phyloP scores from a whole-genome alignment of 1,284 basidiomycete genomes.

The Ceratorhiza oryzae-sativae region DNA sequence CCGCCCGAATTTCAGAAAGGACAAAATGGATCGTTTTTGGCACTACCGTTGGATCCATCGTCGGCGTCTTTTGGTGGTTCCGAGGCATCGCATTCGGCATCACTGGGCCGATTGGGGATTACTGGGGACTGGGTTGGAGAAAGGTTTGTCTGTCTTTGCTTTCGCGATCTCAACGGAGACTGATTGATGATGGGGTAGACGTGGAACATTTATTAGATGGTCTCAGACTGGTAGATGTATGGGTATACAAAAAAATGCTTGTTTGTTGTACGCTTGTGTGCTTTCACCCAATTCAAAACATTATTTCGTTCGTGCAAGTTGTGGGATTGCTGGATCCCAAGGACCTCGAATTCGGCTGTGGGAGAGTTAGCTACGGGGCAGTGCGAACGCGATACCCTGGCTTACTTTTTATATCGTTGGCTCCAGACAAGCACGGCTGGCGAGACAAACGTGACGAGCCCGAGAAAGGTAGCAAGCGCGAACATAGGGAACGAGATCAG shows the following conservation, averaged over 20 bases:
- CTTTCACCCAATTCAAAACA: conserved; percentile 13
- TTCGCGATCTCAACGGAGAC: neutral
- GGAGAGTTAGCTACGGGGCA: conserved; percentile 46
- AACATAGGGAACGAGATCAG: conserved; percentile 62
- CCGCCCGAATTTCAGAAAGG: conserved; percentile 64
- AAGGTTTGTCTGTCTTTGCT: conserved; percentile 60
- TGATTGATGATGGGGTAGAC: conserved; percentile 8
- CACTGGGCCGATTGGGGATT: conserved; percentile 78
- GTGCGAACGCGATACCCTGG: conserved; percentile 40
- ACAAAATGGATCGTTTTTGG: conserved; percentile 80
- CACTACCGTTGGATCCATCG: conserved; percentile 63
- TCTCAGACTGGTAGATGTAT: neutral
- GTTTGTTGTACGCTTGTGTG: neutral
- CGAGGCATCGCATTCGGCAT: conserved; percentile 88
- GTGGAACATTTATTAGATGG: conserved; percentile 41
- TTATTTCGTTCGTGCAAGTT: conserved; percentile 17
- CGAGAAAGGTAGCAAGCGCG: conserved; percentile 60
- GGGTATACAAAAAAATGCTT: neutral
- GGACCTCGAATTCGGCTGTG: conserved; percentile 60
- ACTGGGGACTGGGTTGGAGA: conserved; percentile 83
- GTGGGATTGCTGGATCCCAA: conserved; percentile 57
- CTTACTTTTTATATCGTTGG: conserved; percentile 82
- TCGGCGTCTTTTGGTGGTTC: conserved; percentile 94
- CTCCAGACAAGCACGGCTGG: conserved; percentile 79
- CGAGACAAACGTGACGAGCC: conserved; percentile 70